Evolutionary conservation across 495 filamentous ascomycete genomes (phyloP).

Genomic region (Podospora pseudocomata): DNA sequence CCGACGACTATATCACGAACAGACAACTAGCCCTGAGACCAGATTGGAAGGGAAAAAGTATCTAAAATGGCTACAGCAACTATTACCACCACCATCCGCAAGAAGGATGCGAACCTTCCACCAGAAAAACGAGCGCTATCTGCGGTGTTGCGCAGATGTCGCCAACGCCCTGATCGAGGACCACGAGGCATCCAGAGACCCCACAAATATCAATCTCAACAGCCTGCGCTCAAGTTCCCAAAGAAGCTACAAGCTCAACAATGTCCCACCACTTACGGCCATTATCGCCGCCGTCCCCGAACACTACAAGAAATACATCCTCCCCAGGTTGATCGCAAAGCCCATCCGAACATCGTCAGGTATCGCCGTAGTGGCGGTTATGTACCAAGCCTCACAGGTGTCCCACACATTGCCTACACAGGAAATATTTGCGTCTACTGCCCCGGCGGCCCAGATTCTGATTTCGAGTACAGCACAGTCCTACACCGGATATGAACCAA

Average conservation of each 20-base stretch:
- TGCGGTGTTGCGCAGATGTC: slow-evolving; percentile 92
- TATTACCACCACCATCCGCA: slow-evolving; percentile 35
- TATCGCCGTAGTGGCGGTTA: slow-evolving; percentile 98
- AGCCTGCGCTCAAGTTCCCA: slow-evolving; percentile 75
- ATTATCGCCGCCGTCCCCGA: slow-evolving; percentile 97
- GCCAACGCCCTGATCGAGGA: slow-evolving; percentile 90
- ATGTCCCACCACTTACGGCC: slow-evolving; percentile 85
- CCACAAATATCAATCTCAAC: slow-evolving; percentile 91
- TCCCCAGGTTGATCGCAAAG: slow-evolving; percentile 93
- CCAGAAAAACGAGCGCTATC: slow-evolving; percentile 91
- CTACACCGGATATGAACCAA: slow-evolving; percentile 97
- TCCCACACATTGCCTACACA: slow-evolving; percentile 93
- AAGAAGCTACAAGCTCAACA: slow-evolving; percentile 85
- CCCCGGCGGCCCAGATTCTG: slow-evolving; percentile 92
- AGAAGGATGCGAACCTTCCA: slow-evolving; percentile 69
- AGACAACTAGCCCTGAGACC: not conserved
- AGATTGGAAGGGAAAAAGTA: not conserved
- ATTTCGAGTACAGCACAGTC: slow-evolving; percentile 99
- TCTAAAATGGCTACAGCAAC: slow-evolving; percentile 44
- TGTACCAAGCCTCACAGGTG: slow-evolving; percentile 99
- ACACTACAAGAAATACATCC: slow-evolving; percentile 98
- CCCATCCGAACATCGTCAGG: slow-evolving; percentile 94
- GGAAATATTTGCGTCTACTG: slow-evolving; percentile 99
- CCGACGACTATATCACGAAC: not conserved
- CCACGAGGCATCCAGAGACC: slow-evolving; percentile 72